These are phyloP conservation scores for Fusarium temperatum DNA, from an alignment of 2,329 filamentous ascomycete species.

Conservation along the genomic window DNA sequence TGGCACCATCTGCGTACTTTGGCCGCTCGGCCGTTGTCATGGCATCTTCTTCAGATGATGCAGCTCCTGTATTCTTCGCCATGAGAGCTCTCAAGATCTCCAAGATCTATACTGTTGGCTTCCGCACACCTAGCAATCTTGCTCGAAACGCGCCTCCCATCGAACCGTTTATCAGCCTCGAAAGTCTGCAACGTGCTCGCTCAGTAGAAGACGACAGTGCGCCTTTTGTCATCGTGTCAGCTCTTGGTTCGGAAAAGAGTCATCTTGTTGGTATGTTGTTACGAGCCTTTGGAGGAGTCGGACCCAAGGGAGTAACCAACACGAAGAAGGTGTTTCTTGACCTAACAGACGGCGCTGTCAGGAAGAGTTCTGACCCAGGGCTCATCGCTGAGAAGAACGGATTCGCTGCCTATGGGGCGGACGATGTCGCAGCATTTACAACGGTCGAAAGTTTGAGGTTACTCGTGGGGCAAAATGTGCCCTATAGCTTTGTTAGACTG, in stretches of 20 bases:
- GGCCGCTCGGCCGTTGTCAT: slow-evolving; percentile 80
- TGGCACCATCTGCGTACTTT: slow-evolving; percentile 83
- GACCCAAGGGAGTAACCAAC: slow-evolving; percentile 46
- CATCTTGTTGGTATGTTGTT: slow-evolving; percentile 80
- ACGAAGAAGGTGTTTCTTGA: slow-evolving; percentile 80
- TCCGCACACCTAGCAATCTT: slow-evolving; percentile 71
- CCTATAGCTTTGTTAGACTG: slow-evolving; percentile 85
- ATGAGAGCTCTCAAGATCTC: slow-evolving; percentile 78
- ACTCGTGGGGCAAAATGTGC: slow-evolving; percentile 86
- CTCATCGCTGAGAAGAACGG: slow-evolving; percentile 77
- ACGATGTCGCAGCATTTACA: slow-evolving; percentile 84
- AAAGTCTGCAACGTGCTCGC: slow-evolving; percentile 65
- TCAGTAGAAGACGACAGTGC: slow-evolving; percentile 61
- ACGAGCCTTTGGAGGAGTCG: slow-evolving; percentile 69
- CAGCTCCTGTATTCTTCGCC: slow-evolving; percentile 81
- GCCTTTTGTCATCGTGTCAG: slow-evolving; percentile 84
- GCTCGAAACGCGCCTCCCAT: slow-evolving; percentile 71
- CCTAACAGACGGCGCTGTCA: slow-evolving; percentile 66
- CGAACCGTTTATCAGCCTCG: slow-evolving; percentile 81
- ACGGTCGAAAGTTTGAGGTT: slow-evolving; percentile 82
- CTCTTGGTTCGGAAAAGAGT: slow-evolving; percentile 80
- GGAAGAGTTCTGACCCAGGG: slow-evolving; percentile 72
- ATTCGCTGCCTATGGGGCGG: slow-evolving; percentile 81
- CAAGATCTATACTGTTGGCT: slow-evolving; percentile 86
- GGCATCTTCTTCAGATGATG: slow-evolving; percentile 77